These are phyloP conservation scores for Arthonia radiata DNA, from an alignment of 495 filamentous ascomycete genomes.

Conservation along the genomic window DNA sequence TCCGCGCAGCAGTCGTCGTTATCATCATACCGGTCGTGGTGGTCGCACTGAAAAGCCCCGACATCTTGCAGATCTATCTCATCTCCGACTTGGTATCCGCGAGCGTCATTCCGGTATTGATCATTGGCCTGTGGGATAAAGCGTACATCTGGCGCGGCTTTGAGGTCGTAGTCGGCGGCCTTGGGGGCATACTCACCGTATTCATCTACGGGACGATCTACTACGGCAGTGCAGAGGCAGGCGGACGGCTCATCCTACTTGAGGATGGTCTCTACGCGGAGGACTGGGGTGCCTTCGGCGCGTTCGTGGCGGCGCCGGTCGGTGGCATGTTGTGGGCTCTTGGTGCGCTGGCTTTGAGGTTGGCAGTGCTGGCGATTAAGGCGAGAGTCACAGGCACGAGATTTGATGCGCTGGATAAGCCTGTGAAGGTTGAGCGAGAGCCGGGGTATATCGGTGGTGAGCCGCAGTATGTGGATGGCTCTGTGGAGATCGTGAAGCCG, in stretches of 20 bases:
- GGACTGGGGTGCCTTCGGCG: conserved; percentile 55
- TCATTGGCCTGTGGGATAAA: conserved; percentile 34
- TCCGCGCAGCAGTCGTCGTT: conserved; percentile 35
- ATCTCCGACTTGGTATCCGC: conserved; percentile 52
- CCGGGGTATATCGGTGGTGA: no score
- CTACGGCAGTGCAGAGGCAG: conserved; percentile 37
- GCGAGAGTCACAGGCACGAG: conserved; percentile 24
- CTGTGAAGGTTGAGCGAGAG: no score
- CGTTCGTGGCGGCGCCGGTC: conserved; percentile 52
- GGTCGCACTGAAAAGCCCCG: conserved; percentile 42
- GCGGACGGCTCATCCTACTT: conserved; percentile 40
- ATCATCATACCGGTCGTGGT: conserved; percentile 45
- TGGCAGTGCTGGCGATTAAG: conserved; percentile 24
- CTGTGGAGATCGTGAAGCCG: no score
- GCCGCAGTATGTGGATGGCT: no score
- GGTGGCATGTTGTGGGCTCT: conserved; percentile 46
- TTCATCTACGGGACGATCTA: conserved; percentile 50
- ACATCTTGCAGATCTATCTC: conserved; percentile 50
- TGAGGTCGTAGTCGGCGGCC: conserved; percentile 43
- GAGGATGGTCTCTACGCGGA: conserved; percentile 39
- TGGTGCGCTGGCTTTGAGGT: conserved; percentile 27
- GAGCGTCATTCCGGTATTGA: conserved; percentile 38
- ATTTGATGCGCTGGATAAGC: conserved; percentile 40
- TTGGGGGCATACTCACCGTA: conserved; percentile 47
- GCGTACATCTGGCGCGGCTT: conserved; percentile 53